Evolutionary conservation across 2,329 filamentous ascomycete genomes (phyloP).

Genomic region (Dactylonectria estremocensis): DNA sequence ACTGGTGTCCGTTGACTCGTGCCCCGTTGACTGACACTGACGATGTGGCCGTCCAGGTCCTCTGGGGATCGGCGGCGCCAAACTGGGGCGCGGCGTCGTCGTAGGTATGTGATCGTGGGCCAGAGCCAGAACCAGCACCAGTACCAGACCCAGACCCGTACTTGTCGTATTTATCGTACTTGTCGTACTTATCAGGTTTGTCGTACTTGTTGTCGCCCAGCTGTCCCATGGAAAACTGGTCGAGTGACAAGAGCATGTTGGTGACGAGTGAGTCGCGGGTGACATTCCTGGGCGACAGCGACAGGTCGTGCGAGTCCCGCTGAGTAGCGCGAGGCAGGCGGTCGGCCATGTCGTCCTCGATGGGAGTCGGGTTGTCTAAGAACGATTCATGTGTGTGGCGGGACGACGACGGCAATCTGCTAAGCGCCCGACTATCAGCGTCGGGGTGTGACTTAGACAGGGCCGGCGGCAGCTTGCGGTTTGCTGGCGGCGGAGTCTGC

Average conservation of each 20-base stretch:
- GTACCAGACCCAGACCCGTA: slow-evolving; percentile 36
- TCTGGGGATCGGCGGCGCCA: slow-evolving; percentile 52
- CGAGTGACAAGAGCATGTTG: slow-evolving; percentile 95
- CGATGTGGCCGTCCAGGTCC: slow-evolving; percentile 50
- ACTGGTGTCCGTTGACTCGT: slow-evolving; percentile 53
- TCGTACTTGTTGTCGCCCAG: slow-evolving; percentile 37
- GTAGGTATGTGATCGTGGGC: slow-evolving; percentile 47
- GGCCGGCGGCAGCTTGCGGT: slow-evolving; percentile 36
- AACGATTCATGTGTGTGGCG: slow-evolving; percentile 48
- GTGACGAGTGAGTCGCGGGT: slow-evolving; percentile 93
- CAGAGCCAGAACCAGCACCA: slow-evolving; percentile 26
- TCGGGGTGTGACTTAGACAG: slow-evolving; percentile 44
- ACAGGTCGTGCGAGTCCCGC: slow-evolving; percentile 87
- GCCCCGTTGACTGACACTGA: slow-evolving; percentile 41
- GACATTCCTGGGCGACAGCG: slow-evolving; percentile 81
- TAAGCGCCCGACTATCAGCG: slow-evolving; percentile 47
- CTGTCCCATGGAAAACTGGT: slow-evolving; percentile 79
- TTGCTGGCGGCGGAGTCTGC: slow-evolving; percentile 40
- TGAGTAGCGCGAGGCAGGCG: slow-evolving; percentile 48
- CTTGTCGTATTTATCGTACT: slow-evolving; percentile 24
- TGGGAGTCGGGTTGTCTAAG: slow-evolving; percentile 50
- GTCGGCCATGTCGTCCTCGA: slow-evolving; percentile 50
- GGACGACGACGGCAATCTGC: slow-evolving; percentile 39
- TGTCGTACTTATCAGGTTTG: background rate
- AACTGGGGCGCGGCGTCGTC: slow-evolving; percentile 47